Evolutionary conservation across 2,329 filamentous ascomycete genomes (phyloP).

Genomic region (Fusarium goolgardi): DNA sequence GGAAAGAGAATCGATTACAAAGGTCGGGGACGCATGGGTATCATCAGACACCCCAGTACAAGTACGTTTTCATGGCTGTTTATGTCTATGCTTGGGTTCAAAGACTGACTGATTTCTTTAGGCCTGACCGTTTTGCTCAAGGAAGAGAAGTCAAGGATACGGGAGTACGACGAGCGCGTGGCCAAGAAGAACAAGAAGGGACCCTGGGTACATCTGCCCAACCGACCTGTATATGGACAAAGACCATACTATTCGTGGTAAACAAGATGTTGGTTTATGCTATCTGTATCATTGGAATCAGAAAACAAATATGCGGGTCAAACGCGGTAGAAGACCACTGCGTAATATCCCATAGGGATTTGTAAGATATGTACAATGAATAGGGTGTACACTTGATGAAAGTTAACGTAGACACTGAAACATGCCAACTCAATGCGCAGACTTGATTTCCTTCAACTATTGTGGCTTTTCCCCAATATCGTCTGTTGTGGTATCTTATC

Average conservation of each 20-base stretch:
- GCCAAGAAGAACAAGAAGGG: constrained; percentile 79
- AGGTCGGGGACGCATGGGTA: constrained; percentile 77
- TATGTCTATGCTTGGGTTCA: neutral
- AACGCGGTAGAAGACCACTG: constrained; percentile 11
- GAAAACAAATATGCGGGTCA: constrained; percentile 14
- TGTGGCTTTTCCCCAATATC: neutral
- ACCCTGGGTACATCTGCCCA: constrained; percentile 88
- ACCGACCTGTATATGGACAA: constrained; percentile 85
- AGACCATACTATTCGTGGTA: constrained; percentile 95
- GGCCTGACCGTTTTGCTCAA: constrained; percentile 86
- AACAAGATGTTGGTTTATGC: constrained; percentile 14
- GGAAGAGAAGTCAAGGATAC: constrained; percentile 90
- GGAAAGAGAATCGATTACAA: constrained; percentile 73
- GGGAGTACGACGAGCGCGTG: constrained; percentile 81
- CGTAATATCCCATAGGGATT: constrained; percentile 43
- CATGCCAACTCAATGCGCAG: neutral
- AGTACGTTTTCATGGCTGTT: constrained; percentile 65
- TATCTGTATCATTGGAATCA: constrained; percentile 5
- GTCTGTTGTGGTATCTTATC: constrained; percentile 14
- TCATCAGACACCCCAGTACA: constrained; percentile 77
- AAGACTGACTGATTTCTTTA: constrained; percentile 52
- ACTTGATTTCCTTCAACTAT: neutral
- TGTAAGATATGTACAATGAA: constrained; percentile 55
- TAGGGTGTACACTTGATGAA: constrained; percentile 44
- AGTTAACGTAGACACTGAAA: constrained; percentile 6